Conservation (phyloP, 306 rosid species). For the Cotoneaster glaucophyllus region DNA sequence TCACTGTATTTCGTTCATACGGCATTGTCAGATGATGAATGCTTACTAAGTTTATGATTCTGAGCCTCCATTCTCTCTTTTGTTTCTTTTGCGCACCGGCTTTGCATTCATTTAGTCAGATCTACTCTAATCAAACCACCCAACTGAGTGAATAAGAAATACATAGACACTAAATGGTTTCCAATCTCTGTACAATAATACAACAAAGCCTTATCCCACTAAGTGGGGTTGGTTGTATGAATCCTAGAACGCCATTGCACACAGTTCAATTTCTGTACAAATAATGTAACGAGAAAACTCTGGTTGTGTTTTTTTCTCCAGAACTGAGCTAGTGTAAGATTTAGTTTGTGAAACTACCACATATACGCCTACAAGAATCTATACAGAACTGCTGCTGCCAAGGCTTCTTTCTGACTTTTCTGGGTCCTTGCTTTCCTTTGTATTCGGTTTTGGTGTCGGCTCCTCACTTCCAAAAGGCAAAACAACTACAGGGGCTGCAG, state of each 20-base stretch:
- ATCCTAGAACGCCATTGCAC: too few species aligned
- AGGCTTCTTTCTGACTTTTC: slow-evolving; percentile 38
- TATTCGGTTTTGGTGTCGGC: slow-evolving; percentile 30
- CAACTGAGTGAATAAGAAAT: background rate
- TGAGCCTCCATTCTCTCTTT: background rate
- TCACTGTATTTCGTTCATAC: background rate
- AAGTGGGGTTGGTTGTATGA: too few species aligned
- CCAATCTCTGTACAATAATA: background rate
- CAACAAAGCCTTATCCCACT: too few species aligned
- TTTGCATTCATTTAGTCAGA: background rate
- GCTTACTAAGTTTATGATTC: background rate
- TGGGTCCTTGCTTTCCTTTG: slow-evolving; percentile 33
- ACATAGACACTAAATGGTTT: background rate
- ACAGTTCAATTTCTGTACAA: background rate
- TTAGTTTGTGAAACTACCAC: background rate
- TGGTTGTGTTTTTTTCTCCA: background rate
- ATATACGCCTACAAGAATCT: background rate
- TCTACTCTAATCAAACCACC: background rate
- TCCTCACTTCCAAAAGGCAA: slow-evolving; percentile 62
- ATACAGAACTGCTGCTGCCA: slow-evolving; percentile 13
- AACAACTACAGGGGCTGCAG: slow-evolving; percentile 84
- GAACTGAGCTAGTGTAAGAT: background rate
- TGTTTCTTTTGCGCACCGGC: background rate
- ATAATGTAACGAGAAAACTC: background rate
- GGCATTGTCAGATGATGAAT: background rate